phyloP scores from a whole-genome alignment of 2,329 filamentous ascomycete species.

The Juglanconis oblonga region DNA sequence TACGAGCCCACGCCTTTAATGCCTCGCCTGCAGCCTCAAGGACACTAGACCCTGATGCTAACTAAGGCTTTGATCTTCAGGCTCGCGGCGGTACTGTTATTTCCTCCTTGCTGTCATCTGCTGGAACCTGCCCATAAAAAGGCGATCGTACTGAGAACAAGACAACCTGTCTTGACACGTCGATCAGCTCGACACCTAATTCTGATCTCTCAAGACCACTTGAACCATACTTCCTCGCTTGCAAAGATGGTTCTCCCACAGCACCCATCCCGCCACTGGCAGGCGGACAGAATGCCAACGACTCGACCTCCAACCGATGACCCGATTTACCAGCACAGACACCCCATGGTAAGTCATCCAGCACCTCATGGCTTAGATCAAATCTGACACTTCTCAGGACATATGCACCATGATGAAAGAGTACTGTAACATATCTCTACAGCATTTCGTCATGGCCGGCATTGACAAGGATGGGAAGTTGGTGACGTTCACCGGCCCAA shows the following conservation, averaged over 20 bases:
- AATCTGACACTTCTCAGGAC: slow-evolving; percentile 31
- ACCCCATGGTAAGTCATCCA: slow-evolving; percentile 15
- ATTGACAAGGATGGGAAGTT: slow-evolving; percentile 46
- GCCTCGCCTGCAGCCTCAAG: slow-evolving; percentile 11
- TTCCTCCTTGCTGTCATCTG: background rate
- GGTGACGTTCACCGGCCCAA: slow-evolving; percentile 44
- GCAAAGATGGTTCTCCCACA: slow-evolving; percentile 13
- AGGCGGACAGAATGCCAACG: slow-evolving; percentile 13
- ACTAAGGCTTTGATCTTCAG: background rate
- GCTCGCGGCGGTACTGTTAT: background rate
- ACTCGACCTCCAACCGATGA: slow-evolving; percentile 9
- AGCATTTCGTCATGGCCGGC: slow-evolving; percentile 51
- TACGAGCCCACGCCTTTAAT: slow-evolving; percentile 1
- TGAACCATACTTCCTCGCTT: background rate
- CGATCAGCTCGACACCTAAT: background rate
- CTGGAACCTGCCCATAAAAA: slow-evolving; percentile 4
- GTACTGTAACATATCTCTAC: slow-evolving; percentile 49
- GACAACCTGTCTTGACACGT: background rate
- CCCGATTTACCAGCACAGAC: slow-evolving; percentile 15
- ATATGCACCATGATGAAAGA: slow-evolving; percentile 51
- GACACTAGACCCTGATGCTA: slow-evolving; percentile 1
- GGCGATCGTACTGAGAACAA: background rate
- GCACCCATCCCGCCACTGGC: slow-evolving; percentile 15
- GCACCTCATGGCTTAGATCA: background rate
- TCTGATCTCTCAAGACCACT: background rate